These are phyloP conservation scores for Seiridium cupressi DNA, from an alignment of 2,329 filamentous ascomycete genomes.

Conservation along the genomic window DNA sequence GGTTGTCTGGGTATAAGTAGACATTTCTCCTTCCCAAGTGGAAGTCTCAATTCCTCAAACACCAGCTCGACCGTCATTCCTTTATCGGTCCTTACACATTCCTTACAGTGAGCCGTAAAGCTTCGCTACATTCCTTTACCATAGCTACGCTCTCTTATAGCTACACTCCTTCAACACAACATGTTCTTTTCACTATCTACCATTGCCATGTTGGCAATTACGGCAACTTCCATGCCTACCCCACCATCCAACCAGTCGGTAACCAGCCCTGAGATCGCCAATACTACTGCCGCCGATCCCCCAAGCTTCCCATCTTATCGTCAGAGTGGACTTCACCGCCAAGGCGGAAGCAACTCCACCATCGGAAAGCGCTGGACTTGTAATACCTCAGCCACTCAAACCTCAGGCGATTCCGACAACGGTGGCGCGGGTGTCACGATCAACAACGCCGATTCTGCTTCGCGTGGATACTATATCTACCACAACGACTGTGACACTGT, in stretches of 20 bases:
- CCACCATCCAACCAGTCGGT: neutral
- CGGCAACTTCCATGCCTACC: neutral
- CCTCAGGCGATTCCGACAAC: neutral
- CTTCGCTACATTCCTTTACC: neutral
- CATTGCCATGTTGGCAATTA: neutral
- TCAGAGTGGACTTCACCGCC: neutral
- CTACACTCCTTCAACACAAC: neutral
- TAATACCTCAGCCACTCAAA: neutral
- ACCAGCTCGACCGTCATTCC: neutral
- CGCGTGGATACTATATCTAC: conserved; percentile 20
- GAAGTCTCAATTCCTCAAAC: neutral
- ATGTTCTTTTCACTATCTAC: conserved; percentile 2
- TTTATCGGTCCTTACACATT: neutral
- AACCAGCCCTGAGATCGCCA: neutral
- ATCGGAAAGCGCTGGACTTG: neutral
- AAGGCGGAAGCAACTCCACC: neutral
- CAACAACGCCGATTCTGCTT: conserved; percentile 14
- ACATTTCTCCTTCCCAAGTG: neutral
- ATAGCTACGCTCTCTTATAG: neutral
- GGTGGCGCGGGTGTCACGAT: neutral
- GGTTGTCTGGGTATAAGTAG: neutral
- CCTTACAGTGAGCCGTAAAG: neutral
- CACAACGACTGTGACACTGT: conserved; percentile 24
- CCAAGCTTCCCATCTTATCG: neutral
- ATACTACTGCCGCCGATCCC: neutral